Conservation (phyloP, 2,329 filamentous ascomycete genomes). For the Simplicillium aogashimaense region DNA sequence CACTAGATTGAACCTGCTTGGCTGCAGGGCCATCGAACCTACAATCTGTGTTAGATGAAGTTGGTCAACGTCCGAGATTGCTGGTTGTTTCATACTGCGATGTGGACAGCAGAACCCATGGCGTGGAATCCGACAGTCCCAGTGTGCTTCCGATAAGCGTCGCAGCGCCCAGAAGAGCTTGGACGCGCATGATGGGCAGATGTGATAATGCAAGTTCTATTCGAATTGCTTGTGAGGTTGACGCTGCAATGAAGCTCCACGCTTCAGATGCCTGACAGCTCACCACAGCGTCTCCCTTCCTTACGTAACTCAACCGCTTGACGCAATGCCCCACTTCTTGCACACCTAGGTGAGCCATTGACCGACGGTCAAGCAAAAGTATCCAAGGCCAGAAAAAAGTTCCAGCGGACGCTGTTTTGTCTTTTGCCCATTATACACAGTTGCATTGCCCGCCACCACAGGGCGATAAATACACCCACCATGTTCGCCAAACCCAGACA, state of each 20-base stretch:
- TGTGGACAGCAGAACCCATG: slow-evolving; percentile 82
- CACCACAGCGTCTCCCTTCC: too few species aligned
- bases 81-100: slow-evolving; percentile 47
- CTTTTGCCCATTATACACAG: too few species aligned
- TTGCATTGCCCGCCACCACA: too few species aligned
- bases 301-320: slow-evolving; percentile 4
- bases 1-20: slow-evolving; percentile 39
- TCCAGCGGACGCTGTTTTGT: too few species aligned
- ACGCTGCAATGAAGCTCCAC: neutral
- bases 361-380: neutral
- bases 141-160: slow-evolving; percentile 48
- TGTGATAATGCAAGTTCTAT: too few species aligned
- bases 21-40: slow-evolving; percentile 19
- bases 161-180: slow-evolving; percentile 37
- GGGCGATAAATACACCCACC: neutral
- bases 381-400: neutral
- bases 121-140: slow-evolving; percentile 79
- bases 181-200: slow-evolving; percentile 41
- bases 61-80: neutral
- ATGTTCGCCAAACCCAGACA: slow-evolving; percentile 49
- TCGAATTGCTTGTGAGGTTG: too few species aligned
- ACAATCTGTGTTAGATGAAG: slow-evolving; percentile 5
- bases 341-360: slow-evolving; percentile 15
- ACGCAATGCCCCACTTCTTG: slow-evolving; percentile 10
- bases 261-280: neutral